Evolutionary conservation across 805 yeast species (phyloP), one percentile per base, ranked within the genome.

Genomic region (Cyberlindnera mycetangii): DNA sequence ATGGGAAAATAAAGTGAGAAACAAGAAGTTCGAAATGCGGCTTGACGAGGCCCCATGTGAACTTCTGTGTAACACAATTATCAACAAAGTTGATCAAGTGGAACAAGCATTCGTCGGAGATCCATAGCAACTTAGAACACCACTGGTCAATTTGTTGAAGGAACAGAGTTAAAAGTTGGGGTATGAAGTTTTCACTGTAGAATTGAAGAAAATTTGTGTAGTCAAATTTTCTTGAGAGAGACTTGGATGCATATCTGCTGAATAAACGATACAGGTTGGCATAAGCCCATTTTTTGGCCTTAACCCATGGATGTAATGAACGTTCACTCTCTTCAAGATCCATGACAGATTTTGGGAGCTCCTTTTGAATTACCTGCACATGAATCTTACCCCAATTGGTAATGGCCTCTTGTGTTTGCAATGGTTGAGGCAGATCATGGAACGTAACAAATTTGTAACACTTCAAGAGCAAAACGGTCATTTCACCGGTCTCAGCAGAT

Each of bases 271-370:
- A 76, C 32, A 90, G 61, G 61, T 87, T 89, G 19, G 88, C 89
- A 58, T 81, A 81, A 1, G 95, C 79, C 97, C 98, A 92, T 63
- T 92, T 93, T 68, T 76, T 90, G 54, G 80, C 77, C 66, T 80
- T 92, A 59, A 70, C 82, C 84, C 84, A 85, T 39, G 79, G 83
- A 54, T 76, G 70, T 17, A 65, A 52, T 38, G 67, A 70, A 39
- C 79, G 70, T 32, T 79, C 83, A 18, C 76, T 74, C 7, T 70
- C 71, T 38, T 78, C 81, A n/a, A 75, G 55, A 16, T 71, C 69
- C 48, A 72, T 47, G 2, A 79, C 78, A 33, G 74, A 72, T 1
- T 59, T 49, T 1, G 95, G 93, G 17, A 81, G 66, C 8, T 68
- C 69, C 67, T 79, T 73, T 50, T 75, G 75, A 40, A 88, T 78